Evolutionary conservation across 1,284 basidiomycete species (phyloP).

Genomic region (Boletus semigastroideus): DNA sequence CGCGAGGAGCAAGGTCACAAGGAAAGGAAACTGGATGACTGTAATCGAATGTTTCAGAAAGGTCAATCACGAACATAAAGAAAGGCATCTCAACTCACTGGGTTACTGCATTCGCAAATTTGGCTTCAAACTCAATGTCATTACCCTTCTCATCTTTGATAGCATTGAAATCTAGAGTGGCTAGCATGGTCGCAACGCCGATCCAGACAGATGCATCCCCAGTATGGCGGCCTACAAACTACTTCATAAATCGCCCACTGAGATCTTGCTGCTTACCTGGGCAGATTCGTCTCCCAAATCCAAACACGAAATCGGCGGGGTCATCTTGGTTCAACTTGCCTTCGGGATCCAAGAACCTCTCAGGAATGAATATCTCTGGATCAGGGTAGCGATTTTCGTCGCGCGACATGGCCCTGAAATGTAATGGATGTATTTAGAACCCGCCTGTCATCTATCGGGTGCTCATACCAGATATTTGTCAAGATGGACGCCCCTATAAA

Average conservation of each 20-base stretch:
- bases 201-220: constrained; percentile 1
- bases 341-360: constrained; percentile 11
- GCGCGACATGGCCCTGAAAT: constrained; percentile 20
- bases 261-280: constrained; percentile 7
- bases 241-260: background rate
- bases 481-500: constrained; percentile 10
- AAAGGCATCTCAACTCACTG: background rate
- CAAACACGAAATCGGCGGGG: constrained; percentile 13
- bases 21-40: background rate
- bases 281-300: constrained; percentile 21
- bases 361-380: constrained; percentile 17
- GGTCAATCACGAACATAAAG: background rate
- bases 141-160: background rate
- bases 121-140: background rate
- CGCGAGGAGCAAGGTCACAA: background rate
- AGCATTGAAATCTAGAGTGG: background rate
- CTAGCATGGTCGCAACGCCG: background rate
- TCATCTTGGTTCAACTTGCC: constrained; percentile 14
- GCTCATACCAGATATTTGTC: constrained; percentile 2
- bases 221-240: background rate
- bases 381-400: constrained; percentile 16
- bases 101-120: background rate
- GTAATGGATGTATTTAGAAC: no score
- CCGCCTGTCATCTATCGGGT: no score
- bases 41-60: background rate